Conservation (phyloP, 2,329 filamentous ascomycete species). For the Hypoxylon sp. region DNA sequence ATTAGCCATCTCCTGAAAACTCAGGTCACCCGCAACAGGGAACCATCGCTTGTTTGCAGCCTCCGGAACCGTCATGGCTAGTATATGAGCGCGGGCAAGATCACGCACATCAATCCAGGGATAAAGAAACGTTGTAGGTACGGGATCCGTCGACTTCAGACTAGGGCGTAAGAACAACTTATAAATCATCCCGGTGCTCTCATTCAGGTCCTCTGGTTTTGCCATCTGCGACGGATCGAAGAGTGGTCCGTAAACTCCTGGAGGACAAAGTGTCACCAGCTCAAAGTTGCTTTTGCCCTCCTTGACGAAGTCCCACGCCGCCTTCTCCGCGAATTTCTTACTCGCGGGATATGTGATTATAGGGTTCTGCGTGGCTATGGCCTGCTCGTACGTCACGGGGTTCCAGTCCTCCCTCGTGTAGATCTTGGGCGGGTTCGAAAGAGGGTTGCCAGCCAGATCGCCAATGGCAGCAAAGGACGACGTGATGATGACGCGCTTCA, state of each 20-base stretch:
- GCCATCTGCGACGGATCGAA: constrained; percentile 37
- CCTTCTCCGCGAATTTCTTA: constrained; percentile 60
- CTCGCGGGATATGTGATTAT: constrained; percentile 53
- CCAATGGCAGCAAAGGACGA: constrained; percentile 58
- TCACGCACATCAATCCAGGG: constrained; percentile 52
- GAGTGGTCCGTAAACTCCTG: constrained; percentile 63
- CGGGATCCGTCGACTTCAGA: constrained; percentile 35
- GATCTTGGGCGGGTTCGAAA: constrained; percentile 38
- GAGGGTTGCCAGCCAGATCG: constrained; percentile 40
- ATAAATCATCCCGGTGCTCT: constrained; percentile 35
- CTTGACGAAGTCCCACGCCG: constrained; percentile 67
- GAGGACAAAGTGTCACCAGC: constrained; percentile 64
- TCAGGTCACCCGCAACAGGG: constrained; percentile 40
- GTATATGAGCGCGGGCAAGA: constrained; percentile 48
- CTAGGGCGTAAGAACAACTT: constrained; percentile 24
- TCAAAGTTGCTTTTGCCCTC: constrained; percentile 66
- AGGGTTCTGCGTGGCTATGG: constrained; percentile 24
- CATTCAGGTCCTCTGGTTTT: constrained; percentile 35
- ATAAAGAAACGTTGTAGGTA: constrained; percentile 44
- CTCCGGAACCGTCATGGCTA: constrained; percentile 44
- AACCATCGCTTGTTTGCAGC: constrained; percentile 51
- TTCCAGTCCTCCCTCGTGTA: constrained; percentile 48
- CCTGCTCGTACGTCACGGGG: constrained; percentile 45
- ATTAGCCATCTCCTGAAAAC: constrained; percentile 45
- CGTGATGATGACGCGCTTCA: constrained; percentile 61